Evolutionary conservation across 805 yeast species (phyloP).

Genomic region (Scheffersomyces coipomensis): DNA sequence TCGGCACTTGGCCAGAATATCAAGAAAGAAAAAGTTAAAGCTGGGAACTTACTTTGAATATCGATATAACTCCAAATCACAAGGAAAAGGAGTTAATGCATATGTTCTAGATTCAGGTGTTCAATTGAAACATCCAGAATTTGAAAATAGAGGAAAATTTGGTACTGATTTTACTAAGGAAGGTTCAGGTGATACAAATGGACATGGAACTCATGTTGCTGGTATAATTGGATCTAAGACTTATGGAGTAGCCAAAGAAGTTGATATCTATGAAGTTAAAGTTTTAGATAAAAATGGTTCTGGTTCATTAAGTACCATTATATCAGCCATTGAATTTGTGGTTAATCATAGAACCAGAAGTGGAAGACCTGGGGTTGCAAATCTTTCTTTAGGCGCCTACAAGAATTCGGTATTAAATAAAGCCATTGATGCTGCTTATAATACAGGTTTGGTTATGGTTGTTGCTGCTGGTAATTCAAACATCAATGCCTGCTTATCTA

Average conservation of each 20-base stretch:
- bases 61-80: slow-evolving; percentile 42
- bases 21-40: slow-evolving; percentile 40
- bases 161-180: slow-evolving; percentile 66
- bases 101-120: slow-evolving; percentile 89
- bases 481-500: slow-evolving; percentile 74
- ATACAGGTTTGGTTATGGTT: slow-evolving; percentile 68
- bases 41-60: slow-evolving; percentile 32
- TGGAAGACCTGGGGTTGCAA: slow-evolving; percentile 57
- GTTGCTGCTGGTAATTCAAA: slow-evolving; percentile 89
- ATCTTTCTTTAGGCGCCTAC: slow-evolving; percentile 77
- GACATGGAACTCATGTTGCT: slow-evolving; percentile 60
- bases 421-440: slow-evolving; percentile 74
- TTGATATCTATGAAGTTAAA: slow-evolving; percentile 67
- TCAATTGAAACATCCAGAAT: slow-evolving; percentile 54
- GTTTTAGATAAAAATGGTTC: slow-evolving; percentile 67
- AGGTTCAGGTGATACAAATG: slow-evolving; percentile 52
- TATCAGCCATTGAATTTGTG: slow-evolving; percentile 66
- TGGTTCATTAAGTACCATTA: slow-evolving; percentile 66
- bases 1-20: slow-evolving; percentile 64
- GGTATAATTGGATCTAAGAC: slow-evolving; percentile 51
- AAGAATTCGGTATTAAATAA: slow-evolving; percentile 64
- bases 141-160: slow-evolving; percentile 57
- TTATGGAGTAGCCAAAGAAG: slow-evolving; percentile 55
- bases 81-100: slow-evolving; percentile 65
- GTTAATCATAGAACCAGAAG: slow-evolving; percentile 51